A percentile compares a stretch with the other conserved stretches of the same genome.
Evolutionary conservation across 306 rosid species (phyloP).

Genomic region (Glycine tomentella): DNA sequence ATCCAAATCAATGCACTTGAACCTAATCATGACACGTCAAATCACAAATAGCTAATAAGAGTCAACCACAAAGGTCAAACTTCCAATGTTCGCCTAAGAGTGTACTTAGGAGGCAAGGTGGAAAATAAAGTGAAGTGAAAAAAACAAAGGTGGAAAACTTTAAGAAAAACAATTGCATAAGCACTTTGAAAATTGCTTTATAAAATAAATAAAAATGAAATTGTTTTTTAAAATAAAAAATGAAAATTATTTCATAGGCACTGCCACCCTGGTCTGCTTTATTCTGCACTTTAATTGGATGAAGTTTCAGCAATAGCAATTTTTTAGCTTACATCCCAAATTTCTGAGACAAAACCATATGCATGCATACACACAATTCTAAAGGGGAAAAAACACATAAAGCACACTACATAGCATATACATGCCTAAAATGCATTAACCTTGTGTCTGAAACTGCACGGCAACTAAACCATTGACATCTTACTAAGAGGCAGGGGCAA

Average conservation of each 20-base stretch:
- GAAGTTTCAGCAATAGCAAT: conserved; percentile 6
- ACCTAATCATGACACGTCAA: conserved; percentile 65
- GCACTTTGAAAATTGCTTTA: background rate
- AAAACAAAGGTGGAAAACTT: background rate
- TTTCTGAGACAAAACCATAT: conserved; percentile 19
- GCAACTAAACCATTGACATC: conserved; percentile 31
- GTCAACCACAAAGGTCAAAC: conserved; percentile 34
- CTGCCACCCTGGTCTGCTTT: background rate
- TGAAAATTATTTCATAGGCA: background rate
- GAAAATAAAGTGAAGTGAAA: conserved; percentile 18
- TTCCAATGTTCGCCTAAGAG: conserved; percentile 28
- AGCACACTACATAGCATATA: background rate
- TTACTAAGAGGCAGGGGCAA: background rate
- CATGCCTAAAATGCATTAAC: conserved; percentile 26
- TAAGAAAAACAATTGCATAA: background rate
- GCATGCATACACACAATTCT: background rate
- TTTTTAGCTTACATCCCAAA: conserved; percentile 4
- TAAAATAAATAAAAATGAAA: background rate
- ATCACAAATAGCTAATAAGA: conserved; percentile 34
- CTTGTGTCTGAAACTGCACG: conserved; percentile 5
- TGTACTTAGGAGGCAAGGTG: background rate
- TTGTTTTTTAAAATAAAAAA: background rate
- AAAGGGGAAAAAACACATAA: conserved; percentile 22
- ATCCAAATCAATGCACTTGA: conserved; percentile 98
- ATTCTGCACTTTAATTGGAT: background rate